phyloP scores from a whole-genome alignment of 768 basidiomycete species.

The Russula abietina region DNA sequence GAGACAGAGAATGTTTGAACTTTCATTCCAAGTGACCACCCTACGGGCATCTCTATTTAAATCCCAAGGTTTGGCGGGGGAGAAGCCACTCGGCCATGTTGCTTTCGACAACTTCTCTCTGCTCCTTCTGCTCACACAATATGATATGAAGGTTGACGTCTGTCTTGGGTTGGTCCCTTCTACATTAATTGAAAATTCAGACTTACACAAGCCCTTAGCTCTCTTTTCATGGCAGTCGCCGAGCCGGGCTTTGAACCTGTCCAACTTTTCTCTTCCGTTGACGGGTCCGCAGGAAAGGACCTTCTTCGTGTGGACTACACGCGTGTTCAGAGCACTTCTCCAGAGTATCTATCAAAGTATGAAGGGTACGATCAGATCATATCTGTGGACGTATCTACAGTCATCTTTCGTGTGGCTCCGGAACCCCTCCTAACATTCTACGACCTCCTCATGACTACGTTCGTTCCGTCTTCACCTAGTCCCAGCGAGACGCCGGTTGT shows the following conservation, averaged over 20 bases:
- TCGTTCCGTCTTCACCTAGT: conserved; percentile 50
- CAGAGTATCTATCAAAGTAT: conserved; percentile 72
- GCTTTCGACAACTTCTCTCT: conserved; percentile 74
- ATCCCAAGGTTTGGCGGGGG: conserved; percentile 51
- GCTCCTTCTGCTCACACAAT: conserved; percentile 67
- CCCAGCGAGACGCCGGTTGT: conserved; percentile 8
- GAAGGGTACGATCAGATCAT: conserved; percentile 87
- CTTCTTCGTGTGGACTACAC: conserved; percentile 75
- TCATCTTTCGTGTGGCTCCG: conserved; percentile 82
- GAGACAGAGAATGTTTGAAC: conserved; percentile 67
- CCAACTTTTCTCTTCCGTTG: conserved; percentile 59
- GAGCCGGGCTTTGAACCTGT: conserved; percentile 50
- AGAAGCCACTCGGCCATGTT: conserved; percentile 73
- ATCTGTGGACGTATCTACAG: conserved; percentile 82
- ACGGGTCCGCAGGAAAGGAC: conserved; percentile 44
- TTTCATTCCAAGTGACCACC: conserved; percentile 82
- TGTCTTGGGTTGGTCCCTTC: conserved; percentile 53
- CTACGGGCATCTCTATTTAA: conserved; percentile 77
- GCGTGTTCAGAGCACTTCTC: conserved; percentile 76
- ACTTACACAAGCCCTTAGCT: conserved; percentile 37
- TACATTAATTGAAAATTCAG: conserved; percentile 8
- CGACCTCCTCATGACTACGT: conserved; percentile 97
- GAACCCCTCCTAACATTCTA: conserved; percentile 88
- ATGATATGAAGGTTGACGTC: conserved; percentile 81
- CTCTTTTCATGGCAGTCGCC: conserved; percentile 69